Percentiles rank a stretch among this genome's conserved stretches.
Conservation (phyloP, 2,329 filamentous ascomycete genomes). For the Aplosporella prunicola region DNA sequence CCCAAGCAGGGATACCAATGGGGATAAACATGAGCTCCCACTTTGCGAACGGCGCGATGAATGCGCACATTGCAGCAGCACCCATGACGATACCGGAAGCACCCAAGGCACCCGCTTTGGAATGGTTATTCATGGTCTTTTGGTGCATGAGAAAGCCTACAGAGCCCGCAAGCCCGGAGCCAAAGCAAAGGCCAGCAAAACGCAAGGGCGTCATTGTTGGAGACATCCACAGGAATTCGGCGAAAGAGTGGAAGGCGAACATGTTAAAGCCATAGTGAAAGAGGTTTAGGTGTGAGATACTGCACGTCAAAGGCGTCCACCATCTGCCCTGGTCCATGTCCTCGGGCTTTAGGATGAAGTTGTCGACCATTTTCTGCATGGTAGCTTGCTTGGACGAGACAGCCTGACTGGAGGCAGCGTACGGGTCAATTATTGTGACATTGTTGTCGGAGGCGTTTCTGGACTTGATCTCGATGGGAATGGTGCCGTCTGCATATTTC, state of each 20-base stretch:
- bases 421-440: not conserved
- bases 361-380: slow-evolving; percentile 6
- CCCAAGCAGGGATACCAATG: slow-evolving; percentile 34
- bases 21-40: slow-evolving; percentile 19
- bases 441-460: slow-evolving; percentile 16
- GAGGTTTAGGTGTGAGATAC: slow-evolving; percentile 29
- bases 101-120: slow-evolving; percentile 17
- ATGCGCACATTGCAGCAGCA: slow-evolving; percentile 29
- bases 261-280: slow-evolving; percentile 35
- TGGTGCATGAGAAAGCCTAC: slow-evolving; percentile 13
- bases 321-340: slow-evolving; percentile 20
- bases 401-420: not conserved
- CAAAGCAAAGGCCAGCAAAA: slow-evolving; percentile 22
- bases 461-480: slow-evolving; percentile 4
- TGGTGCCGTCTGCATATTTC: slow-evolving; percentile 21
- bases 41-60: slow-evolving; percentile 25
- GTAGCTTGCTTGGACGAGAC: not conserved
- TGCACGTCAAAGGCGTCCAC: slow-evolving; percentile 24
- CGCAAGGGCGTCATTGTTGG: slow-evolving; percentile 13
- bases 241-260: slow-evolving; percentile 30
- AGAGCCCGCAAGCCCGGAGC: slow-evolving; percentile 19
- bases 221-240: slow-evolving; percentile 19
- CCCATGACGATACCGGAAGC: slow-evolving; percentile 36
- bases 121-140: not conserved
- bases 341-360: slow-evolving; percentile 25